Percentiles rank a stretch among this genome's conserved stretches.
These are phyloP conservation scores for Plasmodium coatneyi DNA, from an alignment of 169 alveolate genomes.

Conservation along the genomic window DNA sequence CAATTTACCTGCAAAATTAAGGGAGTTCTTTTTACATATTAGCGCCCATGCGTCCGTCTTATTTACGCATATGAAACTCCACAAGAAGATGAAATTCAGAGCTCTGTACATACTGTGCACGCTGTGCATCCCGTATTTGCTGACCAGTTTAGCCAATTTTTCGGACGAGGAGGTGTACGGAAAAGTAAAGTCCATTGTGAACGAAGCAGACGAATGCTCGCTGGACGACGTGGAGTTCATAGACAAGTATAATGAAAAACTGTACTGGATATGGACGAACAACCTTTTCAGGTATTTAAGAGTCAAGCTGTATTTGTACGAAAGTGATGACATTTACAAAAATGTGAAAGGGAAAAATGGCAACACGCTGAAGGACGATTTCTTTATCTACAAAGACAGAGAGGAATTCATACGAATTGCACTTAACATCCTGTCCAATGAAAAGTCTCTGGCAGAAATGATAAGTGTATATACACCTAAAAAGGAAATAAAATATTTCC, in stretches of 20 bases:
- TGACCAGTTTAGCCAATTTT: background rate
- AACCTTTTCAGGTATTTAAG: slow-evolving; percentile 48
- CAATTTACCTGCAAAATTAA: background rate
- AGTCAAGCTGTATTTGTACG: slow-evolving; percentile 43
- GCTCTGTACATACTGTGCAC: background rate
- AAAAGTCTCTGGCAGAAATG: slow-evolving; percentile 4
- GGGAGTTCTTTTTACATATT: background rate
- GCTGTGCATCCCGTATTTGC: background rate
- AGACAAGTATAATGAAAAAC: slow-evolving; percentile 8
- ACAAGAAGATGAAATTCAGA: background rate
- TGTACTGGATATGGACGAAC: slow-evolving; percentile 70
- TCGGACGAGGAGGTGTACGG: slow-evolving; percentile 5
- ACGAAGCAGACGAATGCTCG: slow-evolving; percentile 51
- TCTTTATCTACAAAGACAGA: slow-evolving; percentile 17
- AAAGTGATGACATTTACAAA: slow-evolving; percentile 48
- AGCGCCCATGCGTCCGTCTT: background rate
- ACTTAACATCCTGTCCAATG: slow-evolving; percentile 36
- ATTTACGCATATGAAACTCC: background rate
- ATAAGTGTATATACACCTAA: slow-evolving; percentile 24
- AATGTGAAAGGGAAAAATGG: background rate
- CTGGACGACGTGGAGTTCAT: slow-evolving; percentile 41
- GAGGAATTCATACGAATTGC: slow-evolving; percentile 53
- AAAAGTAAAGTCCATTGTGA: slow-evolving; percentile 28
- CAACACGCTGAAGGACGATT: background rate
- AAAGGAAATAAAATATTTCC: slow-evolving; percentile 47